Evolutionary conservation across 164 flowering plant species (phyloP), one percentile per base, ranked within the genome.

Genomic region (Annona squamosa): DNA sequence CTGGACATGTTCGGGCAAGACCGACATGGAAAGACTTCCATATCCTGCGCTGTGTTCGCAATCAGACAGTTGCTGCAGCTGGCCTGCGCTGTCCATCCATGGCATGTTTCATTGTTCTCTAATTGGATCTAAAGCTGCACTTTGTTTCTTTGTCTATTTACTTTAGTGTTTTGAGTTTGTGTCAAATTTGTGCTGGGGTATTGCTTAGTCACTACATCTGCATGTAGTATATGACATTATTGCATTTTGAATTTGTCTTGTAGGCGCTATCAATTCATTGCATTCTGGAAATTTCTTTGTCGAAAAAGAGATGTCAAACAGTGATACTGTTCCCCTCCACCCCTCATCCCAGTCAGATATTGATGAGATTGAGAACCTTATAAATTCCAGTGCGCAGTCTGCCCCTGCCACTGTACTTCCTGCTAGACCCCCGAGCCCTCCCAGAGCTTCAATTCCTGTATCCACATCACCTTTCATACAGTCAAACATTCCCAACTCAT

Each of bases 351-450:
- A 95, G 78, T 95, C 99, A 7, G 99, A 95, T 83, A 92, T 95
- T 66, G 99, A 95, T 80, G 99, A 95, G 89, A 95, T 95, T 83
- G 99, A 95, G 78, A 89, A 85, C 78, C 94, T 95, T 68, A 95
- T 95, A 80, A 75, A 90, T 83, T 85, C 88, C 78, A 86, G 86
- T 72, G 84, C 87, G 71, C 88, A 83, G 17, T 78, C 93, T 13
- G 84, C 81, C 44, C 87, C 89, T 13, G 69, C 91, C 69, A 78
- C 98, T 18, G 94, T 93, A 63, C 77, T 86, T 48, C 92, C 96
- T 2, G 97, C 98, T 37, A 81, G 87, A 63, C 90, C 96, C 1
- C 90, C 97, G 0, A 85, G 90, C 57, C 90, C 96, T 2, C 90
- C 97, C 0, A 90, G 92, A 48, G 91, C 93, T 4, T 87, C 97